Conservation (phyloP, 176 grass and related monocot genomes). For the Eleusine coracana region DNA sequence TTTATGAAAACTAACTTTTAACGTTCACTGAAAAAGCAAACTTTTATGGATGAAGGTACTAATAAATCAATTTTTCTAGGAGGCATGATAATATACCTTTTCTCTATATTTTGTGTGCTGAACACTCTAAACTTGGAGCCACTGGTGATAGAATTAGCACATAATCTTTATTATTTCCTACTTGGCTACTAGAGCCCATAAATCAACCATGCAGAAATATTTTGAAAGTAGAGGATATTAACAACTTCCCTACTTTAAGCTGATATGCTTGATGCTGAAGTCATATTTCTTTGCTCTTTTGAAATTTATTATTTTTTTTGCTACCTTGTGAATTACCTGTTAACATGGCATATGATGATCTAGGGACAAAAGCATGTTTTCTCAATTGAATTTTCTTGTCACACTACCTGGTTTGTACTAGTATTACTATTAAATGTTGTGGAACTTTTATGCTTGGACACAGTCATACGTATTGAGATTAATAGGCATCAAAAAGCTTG, state of each 20-base stretch:
- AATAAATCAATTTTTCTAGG: background rate
- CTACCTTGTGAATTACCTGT: background rate
- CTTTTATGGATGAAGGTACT: background rate
- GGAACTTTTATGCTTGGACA: background rate
- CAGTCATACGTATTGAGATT: background rate
- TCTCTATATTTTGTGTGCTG: background rate
- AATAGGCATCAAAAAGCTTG: background rate
- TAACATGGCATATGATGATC: background rate
- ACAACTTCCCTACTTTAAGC: background rate
- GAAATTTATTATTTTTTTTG: background rate
- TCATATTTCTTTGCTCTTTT: background rate
- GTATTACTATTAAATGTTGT: background rate
- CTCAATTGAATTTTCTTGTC: background rate
- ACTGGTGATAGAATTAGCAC: background rate
- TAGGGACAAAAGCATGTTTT: background rate
- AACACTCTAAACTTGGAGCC: constrained; percentile 4
- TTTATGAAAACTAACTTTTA: background rate
- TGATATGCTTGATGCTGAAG: background rate
- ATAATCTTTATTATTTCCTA: background rate
- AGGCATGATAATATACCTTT: constrained; percentile 2
- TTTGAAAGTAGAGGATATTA: background rate
- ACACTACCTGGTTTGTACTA: background rate
- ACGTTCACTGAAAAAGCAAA: background rate
- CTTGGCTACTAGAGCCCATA: background rate
- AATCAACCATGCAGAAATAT: background rate